Conservation (phyloP, 2,329 filamentous ascomycete genomes). For the Juglanconis oblonga region DNA sequence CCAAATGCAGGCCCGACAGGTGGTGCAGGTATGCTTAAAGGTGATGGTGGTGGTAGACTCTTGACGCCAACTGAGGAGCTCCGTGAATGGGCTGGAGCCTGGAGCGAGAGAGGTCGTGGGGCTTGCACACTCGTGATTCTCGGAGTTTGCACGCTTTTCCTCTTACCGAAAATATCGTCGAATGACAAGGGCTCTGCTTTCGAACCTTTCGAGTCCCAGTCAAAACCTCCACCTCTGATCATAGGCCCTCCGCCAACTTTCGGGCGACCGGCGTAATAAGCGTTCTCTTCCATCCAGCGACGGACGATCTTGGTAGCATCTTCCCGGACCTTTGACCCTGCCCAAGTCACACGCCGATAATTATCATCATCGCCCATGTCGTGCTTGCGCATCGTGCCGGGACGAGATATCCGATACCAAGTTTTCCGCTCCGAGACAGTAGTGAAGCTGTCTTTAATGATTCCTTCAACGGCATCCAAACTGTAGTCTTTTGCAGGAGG, state of each 20-base stretch:
- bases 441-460: constrained; percentile 51
- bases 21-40: constrained; percentile 15
- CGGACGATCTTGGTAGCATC: constrained; percentile 58
- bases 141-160: constrained; percentile 24
- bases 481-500: constrained; percentile 16
- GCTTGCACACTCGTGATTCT: constrained; percentile 26
- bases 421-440: constrained; percentile 57
- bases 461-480: constrained; percentile 40
- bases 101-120: constrained; percentile 9
- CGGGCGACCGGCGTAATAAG: constrained; percentile 47
- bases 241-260: constrained; percentile 39
- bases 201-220: constrained; percentile 58
- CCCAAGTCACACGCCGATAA: constrained; percentile 59
- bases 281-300: constrained; percentile 65
- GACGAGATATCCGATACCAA: constrained; percentile 64
- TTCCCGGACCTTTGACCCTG: constrained; percentile 48
- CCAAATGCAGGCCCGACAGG: constrained; percentile 13
- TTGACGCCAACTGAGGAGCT: constrained; percentile 4
- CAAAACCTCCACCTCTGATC: constrained; percentile 49
- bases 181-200: constrained; percentile 49
- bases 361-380: constrained; percentile 56
- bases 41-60: constrained; percentile 13
- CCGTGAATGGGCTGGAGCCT: constrained; percentile 10
- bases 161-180: constrained; percentile 40
- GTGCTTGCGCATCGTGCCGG: constrained; percentile 56